Evolutionary conservation across 2,329 filamentous ascomycete species (phyloP).

Genomic region (Seiridium cupressi): DNA sequence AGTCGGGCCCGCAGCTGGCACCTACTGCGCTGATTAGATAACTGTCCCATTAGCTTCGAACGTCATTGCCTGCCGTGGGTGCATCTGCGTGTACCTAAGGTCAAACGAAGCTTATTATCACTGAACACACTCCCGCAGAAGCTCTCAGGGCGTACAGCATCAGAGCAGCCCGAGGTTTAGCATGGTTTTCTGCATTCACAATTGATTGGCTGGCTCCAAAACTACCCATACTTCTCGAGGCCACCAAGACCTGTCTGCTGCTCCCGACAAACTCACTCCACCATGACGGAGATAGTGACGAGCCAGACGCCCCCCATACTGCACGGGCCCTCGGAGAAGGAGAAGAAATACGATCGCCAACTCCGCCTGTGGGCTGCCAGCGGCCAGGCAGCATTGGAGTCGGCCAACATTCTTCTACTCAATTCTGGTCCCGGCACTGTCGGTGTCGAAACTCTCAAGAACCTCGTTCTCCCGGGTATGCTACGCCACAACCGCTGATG

Average conservation of each 20-base stretch:
- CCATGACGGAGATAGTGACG: constrained; percentile 44
- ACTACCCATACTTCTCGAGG: not conserved
- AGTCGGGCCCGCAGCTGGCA: not conserved
- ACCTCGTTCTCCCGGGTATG: constrained; percentile 83
- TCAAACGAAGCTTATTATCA: not conserved
- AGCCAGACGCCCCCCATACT: constrained; percentile 47
- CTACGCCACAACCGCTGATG: not conserved
- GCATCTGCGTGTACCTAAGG: not conserved
- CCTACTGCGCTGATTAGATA: constrained; percentile 1
- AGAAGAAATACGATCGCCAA: constrained; percentile 89
- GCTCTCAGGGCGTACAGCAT: too few relatives aligned
- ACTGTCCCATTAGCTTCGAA: not conserved
- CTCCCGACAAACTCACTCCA: constrained; percentile 2
- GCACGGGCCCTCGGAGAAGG: constrained; percentile 57
- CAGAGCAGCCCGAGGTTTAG: too few relatives aligned
- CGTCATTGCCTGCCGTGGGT: not conserved
- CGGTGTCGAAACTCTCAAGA: constrained; percentile 90
- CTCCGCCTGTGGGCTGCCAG: constrained; percentile 92
- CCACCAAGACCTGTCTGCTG: not conserved
- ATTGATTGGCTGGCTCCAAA: not conserved
- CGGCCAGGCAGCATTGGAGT: constrained; percentile 86
- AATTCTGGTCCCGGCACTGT: constrained; percentile 86
- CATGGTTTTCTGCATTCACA: too few relatives aligned
- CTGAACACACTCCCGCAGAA: too few relatives aligned
- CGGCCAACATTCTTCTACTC: constrained; percentile 85